phyloP scores from a whole-genome alignment of 2,329 filamentous ascomycete species.

The Colletotrichum endophyticum region DNA sequence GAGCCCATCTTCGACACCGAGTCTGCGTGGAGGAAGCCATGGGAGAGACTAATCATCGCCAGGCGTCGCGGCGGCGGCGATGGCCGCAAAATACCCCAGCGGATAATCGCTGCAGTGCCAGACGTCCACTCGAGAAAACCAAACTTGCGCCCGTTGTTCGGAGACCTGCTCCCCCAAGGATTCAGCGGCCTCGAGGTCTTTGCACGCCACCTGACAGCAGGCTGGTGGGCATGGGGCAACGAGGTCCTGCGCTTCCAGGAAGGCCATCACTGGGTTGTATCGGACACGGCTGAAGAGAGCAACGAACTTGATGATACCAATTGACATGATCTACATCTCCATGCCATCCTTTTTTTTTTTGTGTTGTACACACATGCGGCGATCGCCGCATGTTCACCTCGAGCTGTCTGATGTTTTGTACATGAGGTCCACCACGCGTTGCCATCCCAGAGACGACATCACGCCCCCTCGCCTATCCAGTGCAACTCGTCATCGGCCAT shows the following conservation, averaged over 20 bases:
- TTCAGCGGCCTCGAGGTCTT: slow-evolving; percentile 77
- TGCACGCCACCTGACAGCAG: slow-evolving; percentile 73
- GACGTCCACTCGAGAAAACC: slow-evolving; percentile 83
- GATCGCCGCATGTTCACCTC: neutral
- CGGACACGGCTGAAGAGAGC: neutral
- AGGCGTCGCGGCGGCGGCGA: slow-evolving; percentile 42
- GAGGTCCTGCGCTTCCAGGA: slow-evolving; percentile 75
- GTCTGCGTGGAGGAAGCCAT: slow-evolving; percentile 73
- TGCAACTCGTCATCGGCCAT: slow-evolving; percentile 25
- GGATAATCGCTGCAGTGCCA: slow-evolving; percentile 72
- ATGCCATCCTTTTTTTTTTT: slow-evolving; percentile 26
- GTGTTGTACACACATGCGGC: slow-evolving; percentile 23
- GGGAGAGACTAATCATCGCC: slow-evolving; percentile 74
- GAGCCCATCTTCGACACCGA: slow-evolving; percentile 68
- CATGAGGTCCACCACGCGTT: neutral
- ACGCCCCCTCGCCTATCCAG: neutral
- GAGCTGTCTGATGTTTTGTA: slow-evolving; percentile 4
- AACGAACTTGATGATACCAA: neutral
- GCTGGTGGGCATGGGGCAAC: slow-evolving; percentile 82
- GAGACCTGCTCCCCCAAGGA: slow-evolving; percentile 52
- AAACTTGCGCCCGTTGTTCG: slow-evolving; percentile 67
- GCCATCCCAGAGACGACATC: neutral
- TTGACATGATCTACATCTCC: slow-evolving; percentile 9
- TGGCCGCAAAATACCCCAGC: slow-evolving; percentile 38
- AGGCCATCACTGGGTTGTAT: slow-evolving; percentile 50